Conservation (phyloP, 208 protist species). For the Novymonas esmeraldas region DNA sequence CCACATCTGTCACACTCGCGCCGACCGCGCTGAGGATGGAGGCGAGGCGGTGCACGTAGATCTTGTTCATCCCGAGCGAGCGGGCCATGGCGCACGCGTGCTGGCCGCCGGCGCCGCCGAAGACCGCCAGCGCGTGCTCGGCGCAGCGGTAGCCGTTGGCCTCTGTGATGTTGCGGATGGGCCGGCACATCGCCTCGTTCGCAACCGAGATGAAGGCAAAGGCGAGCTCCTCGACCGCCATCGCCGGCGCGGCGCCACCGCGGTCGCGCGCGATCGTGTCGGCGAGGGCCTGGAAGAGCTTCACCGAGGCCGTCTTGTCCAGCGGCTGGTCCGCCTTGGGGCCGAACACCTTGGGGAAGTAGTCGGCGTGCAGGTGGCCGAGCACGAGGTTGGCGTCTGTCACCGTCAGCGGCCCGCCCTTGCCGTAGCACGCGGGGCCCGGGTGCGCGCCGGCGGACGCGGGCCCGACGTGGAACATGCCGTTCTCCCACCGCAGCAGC, state of each 20-base stretch:
- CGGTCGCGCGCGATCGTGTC: slow-evolving; percentile 53
- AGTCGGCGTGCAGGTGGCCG: slow-evolving; percentile 88
- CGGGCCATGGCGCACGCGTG: slow-evolving; percentile 94
- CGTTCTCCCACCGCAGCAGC: slow-evolving; percentile 89
- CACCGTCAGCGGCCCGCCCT: slow-evolving; percentile 90
- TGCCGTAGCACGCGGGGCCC: slow-evolving; percentile 95
- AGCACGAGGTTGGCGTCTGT: slow-evolving; percentile 96
- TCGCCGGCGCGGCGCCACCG: slow-evolving; percentile 13
- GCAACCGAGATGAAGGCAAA: slow-evolving; percentile 94
- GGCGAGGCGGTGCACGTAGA: slow-evolving; percentile 78
- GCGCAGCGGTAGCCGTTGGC: slow-evolving; percentile 86
- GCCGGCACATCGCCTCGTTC: slow-evolving; percentile 96
- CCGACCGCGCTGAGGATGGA: slow-evolving; percentile 94
- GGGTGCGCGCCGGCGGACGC: slow-evolving; percentile 88
- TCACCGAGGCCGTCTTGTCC: slow-evolving; percentile 47
- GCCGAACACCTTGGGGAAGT: slow-evolving; percentile 97
- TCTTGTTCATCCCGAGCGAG: slow-evolving; percentile 75
- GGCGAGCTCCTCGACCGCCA: slow-evolving; percentile 86
- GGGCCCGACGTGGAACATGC: slow-evolving; percentile 94
- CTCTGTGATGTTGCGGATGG: slow-evolving; percentile 94
- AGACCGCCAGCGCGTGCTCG: slow-evolving; percentile 90
- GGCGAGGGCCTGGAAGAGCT: slow-evolving; percentile 70
- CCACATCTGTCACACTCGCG: slow-evolving; percentile 91
- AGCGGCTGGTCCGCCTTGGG: slow-evolving; percentile 67
- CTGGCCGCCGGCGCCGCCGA: slow-evolving; percentile 95